These are phyloP conservation scores for Gautieria morchelliformis DNA, from an alignment of 768 basidiomycete species.

Conservation along the genomic window DNA sequence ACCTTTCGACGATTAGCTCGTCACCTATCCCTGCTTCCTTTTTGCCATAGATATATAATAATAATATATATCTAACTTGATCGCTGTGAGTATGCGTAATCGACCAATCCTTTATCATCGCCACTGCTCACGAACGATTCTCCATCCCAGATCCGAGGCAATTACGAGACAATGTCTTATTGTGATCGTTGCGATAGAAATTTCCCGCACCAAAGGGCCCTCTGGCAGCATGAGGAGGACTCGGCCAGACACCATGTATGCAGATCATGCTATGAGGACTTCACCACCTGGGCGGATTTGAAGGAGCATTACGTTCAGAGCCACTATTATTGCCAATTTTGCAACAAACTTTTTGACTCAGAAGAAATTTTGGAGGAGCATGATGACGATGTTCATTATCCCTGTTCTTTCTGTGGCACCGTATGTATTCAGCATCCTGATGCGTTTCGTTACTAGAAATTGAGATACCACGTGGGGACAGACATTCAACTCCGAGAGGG, in stretches of 20 bases:
- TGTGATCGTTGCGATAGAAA: slow-evolving; percentile 31
- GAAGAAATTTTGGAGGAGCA: slow-evolving; percentile 15
- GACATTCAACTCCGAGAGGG: slow-evolving; percentile 10
- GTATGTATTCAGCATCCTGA: neutral
- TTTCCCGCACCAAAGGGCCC: slow-evolving; percentile 23
- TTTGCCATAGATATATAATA: too few relatives aligned
- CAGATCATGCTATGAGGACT: slow-evolving; percentile 36
- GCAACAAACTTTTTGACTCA: slow-evolving; percentile 33
- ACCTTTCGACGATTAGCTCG: too few relatives aligned
- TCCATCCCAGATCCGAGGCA: too few relatives aligned
- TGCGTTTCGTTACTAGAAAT: neutral
- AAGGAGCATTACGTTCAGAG: slow-evolving; percentile 46
- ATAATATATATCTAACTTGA: too few relatives aligned
- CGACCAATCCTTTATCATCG: too few relatives aligned
- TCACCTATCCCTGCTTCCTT: too few relatives aligned
- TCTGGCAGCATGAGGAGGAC: slow-evolving; percentile 26
- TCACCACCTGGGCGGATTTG: slow-evolving; percentile 27
- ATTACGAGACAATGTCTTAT: slow-evolving; percentile 18
- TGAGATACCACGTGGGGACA: neutral
- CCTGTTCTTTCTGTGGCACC: neutral
- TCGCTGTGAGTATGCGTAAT: too few relatives aligned
- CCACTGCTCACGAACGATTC: too few relatives aligned
- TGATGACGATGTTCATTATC: slow-evolving; percentile 19
- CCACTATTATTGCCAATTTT: slow-evolving; percentile 44
- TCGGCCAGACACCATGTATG: slow-evolving; percentile 37